Evolutionary conservation across 192 early-diverging fungal species (phyloP).

Genomic region (Gamsiella multidivaricata): DNA sequence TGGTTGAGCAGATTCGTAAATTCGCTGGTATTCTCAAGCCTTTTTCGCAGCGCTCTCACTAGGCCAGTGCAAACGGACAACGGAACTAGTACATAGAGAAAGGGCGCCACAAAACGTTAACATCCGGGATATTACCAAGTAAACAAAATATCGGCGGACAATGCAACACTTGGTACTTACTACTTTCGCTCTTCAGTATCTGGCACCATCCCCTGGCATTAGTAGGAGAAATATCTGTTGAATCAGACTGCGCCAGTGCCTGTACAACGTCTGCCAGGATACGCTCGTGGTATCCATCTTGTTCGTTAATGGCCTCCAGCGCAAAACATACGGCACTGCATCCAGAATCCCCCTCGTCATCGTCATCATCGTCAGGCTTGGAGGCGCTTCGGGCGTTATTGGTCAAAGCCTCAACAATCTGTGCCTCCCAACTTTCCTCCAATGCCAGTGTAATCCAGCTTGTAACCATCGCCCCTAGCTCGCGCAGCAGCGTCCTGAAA

Average conservation of each 20-base stretch:
- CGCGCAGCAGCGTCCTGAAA: conserved; percentile 41
- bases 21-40: conserved; percentile 40
- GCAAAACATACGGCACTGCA: conserved; percentile 27
- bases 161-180: conserved; percentile 26
- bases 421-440: conserved; percentile 36
- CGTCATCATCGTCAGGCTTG: background rate
- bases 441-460: conserved; percentile 32
- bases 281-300: conserved; percentile 40
- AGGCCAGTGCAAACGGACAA: conserved; percentile 27
- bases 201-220: conserved; percentile 47
- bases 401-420: conserved; percentile 23
- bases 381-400: background rate
- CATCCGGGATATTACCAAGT: background rate
- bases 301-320: conserved; percentile 19
- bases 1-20: conserved; percentile 47
- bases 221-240: conserved; percentile 1
- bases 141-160: background rate
- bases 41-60: conserved; percentile 19
- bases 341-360: conserved; percentile 26
- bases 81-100: conserved; percentile 12
- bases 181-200: conserved; percentile 29
- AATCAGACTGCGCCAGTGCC: conserved; percentile 20
- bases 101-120: background rate
- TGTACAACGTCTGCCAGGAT: conserved; percentile 32
- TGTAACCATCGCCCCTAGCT: conserved; percentile 20